Evolutionary conservation across 176 grass and related monocot species (phyloP).

Genomic region (Oryza punctata): DNA sequence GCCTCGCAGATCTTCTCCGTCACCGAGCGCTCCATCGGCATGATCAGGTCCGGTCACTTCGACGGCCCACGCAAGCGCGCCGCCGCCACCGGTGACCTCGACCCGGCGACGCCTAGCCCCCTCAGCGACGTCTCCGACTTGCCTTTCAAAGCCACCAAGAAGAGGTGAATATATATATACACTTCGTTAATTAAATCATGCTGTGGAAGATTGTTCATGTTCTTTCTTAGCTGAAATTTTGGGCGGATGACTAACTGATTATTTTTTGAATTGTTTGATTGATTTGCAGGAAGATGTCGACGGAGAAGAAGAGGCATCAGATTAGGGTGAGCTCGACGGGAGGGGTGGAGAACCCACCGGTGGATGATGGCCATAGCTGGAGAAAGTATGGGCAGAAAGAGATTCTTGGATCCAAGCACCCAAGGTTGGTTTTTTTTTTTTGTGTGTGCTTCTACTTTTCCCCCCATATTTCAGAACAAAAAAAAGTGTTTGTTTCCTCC

Average conservation of each 20-base stretch:
- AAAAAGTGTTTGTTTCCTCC: too few relatives aligned
- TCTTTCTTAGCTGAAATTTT: not conserved
- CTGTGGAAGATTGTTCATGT: not conserved
- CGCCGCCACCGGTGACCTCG: slow-evolving; percentile 12
- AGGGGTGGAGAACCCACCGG: slow-evolving; percentile 29
- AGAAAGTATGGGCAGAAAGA: slow-evolving; percentile 89
- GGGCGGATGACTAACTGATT: not conserved
- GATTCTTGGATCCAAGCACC: slow-evolving; percentile 64
- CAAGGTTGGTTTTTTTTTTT: slow-evolving; percentile 51
- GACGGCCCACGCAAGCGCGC: slow-evolving; percentile 12
- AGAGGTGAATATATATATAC: slow-evolving; percentile 28
- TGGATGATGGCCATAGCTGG: slow-evolving; percentile 81
- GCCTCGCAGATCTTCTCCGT: slow-evolving; percentile 40
- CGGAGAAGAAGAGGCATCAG: slow-evolving; percentile 39
- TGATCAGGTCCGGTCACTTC: slow-evolving; percentile 36
- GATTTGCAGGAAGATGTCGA: slow-evolving; percentile 46
- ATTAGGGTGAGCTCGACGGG: slow-evolving; percentile 47
- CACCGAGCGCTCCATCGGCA: slow-evolving; percentile 53
- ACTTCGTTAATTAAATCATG: too few relatives aligned
- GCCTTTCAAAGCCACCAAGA: slow-evolving; percentile 46
- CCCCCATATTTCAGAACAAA: not conserved
- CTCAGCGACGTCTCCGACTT: slow-evolving; percentile 42
- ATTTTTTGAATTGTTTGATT: not conserved
- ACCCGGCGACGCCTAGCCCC: slow-evolving; percentile 38
- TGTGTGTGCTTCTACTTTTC: not conserved